Base-by-base conservation (phyloP, 495 filamentous ascomycete genomes). In the Rostrohypoxylon terebratum region DNA sequence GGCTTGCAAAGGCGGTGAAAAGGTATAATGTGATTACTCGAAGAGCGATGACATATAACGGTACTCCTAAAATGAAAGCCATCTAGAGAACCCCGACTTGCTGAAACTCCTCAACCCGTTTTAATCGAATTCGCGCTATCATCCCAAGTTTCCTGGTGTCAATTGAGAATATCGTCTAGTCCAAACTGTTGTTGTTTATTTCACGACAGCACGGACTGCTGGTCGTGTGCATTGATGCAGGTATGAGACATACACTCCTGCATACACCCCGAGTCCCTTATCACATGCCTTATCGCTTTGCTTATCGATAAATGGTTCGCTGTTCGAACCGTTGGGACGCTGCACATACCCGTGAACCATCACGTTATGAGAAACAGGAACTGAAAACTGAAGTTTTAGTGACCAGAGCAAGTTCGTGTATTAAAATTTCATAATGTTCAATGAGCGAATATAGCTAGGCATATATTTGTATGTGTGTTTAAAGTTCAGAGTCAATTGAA, bases 241-340 rank as follows among this genome's bases (percentile, higher is more conserved):
- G 21, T 42, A 33, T 44, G 23, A 21, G 34, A 48, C 38, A 69
- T 42, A n/a, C 33, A 61, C 62, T 66, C 20, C 21, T 31, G 16
- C 45, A 54, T 54, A n/a, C n/a, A n/a, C n/a, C n/a, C n/a, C n/a
- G n/a, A n/a, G n/a, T n/a, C n/a, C n/a, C n/a, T n/a, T n/a, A n/a
- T n/a, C n/a, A n/a, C n/a, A n/a, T n/a, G n/a, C n/a, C 65, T 62
- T 67, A 60, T 67, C 64, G 20, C 55, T 25, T 48, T 48, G 58
- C 63, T 58, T 57, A 66, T 66, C 62, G 1, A 31, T 28, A 34
- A 4, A 9, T 57, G 48, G 14, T 38, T 59, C 4, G 11, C 3
- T 9, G n/a, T 33, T 45, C 42, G 16, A 16, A 20, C 42, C 8
- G 16, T 45, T 45, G 42, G 18, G 42, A n/a, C 18, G 7, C 42